phyloP scores from a whole-genome alignment of 495 filamentous ascomycete genomes.

The Xylaria venustula region DNA sequence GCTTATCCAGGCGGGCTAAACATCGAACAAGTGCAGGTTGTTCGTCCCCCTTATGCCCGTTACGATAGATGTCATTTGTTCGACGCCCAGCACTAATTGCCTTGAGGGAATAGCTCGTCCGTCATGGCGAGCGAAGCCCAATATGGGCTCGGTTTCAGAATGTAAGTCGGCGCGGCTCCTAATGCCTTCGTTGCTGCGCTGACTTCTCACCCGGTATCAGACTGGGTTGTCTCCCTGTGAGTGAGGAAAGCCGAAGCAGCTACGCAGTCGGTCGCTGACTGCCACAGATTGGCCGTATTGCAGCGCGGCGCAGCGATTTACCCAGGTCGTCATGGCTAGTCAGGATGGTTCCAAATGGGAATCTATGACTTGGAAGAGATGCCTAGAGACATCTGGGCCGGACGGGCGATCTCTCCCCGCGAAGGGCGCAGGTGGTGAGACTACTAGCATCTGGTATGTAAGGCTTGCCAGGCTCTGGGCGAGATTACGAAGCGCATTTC shows the following conservation, averaged over 20 bases:
- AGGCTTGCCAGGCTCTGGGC: neutral
- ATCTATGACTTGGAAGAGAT: conserved; percentile 67
- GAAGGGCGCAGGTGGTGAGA: conserved; percentile 56
- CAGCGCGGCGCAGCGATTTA: conserved; percentile 50
- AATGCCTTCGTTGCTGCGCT: neutral
- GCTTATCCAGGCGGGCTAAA: conserved; percentile 10
- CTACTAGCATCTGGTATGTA: conserved; percentile 57
- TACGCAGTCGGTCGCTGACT: conserved; percentile 1
- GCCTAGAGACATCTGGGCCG: conserved; percentile 63
- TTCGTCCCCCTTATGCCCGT: neutral
- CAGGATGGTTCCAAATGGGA: conserved; percentile 36
- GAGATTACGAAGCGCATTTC: conserved; percentile 2
- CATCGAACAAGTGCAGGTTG: conserved; percentile 16
- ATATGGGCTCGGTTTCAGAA: conserved; percentile 15
- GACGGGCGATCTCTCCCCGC: conserved; percentile 52
- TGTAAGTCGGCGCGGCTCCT: conserved; percentile 10
- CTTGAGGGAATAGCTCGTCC: conserved; percentile 16
- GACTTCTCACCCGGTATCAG: conserved; percentile 1
- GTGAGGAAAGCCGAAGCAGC: neutral
- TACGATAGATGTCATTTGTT: conserved; percentile 4
- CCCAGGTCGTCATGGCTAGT: conserved; percentile 59
- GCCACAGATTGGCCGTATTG: conserved; percentile 68
- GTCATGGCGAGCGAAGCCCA: conserved; percentile 18
- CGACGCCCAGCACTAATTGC: conserved; percentile 10
- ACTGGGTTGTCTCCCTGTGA: conserved; percentile 6